A percentile compares a stretch with the other conserved stretches of the same genome.
Evolutionary conservation across 2,329 filamentous ascomycete genomes (phyloP).

Genomic region (Fusarium drepaniforme): DNA sequence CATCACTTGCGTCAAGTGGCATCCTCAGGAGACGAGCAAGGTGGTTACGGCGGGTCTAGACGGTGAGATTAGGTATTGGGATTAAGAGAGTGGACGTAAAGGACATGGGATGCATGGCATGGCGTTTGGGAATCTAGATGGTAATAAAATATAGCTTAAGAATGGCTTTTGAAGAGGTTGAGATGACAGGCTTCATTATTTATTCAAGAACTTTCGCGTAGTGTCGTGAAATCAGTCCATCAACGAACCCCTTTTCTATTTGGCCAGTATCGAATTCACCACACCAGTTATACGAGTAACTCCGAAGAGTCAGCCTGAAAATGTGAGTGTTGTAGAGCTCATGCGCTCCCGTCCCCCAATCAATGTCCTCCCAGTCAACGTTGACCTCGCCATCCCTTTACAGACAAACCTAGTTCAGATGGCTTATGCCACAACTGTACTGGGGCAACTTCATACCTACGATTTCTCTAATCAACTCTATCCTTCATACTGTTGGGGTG

Average conservation of each 20-base stretch:
- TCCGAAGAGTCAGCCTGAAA: background rate
- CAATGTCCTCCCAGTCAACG: conserved; percentile 57
- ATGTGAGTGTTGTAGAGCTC: conserved; percentile 3
- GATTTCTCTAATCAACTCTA: background rate
- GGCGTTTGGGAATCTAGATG: conserved; percentile 38
- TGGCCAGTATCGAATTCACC: no score
- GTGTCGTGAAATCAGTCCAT: conserved; percentile 27
- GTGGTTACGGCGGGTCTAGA: conserved; percentile 91
- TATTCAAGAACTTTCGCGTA: background rate
- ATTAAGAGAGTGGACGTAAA: conserved; percentile 63
- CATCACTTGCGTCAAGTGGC: conserved; percentile 91
- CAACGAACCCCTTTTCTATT: conserved; percentile 5
- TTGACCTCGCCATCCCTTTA: conserved; percentile 60
- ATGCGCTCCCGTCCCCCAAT: conserved; percentile 50
- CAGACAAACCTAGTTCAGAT: conserved; percentile 55
- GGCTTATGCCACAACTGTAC: conserved; percentile 26
- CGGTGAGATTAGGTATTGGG: conserved; percentile 92
- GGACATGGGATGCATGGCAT: conserved; percentile 37
- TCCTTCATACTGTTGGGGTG: background rate
- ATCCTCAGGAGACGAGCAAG: conserved; percentile 97
- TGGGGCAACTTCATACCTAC: background rate
- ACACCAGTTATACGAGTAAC: no score
- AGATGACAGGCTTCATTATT: background rate
- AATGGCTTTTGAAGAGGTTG: conserved; percentile 2
- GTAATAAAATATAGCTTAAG: conserved; percentile 15